phyloP scores from a whole-genome alignment of 1,284 basidiomycete genomes.

The Golubevia sp. region DNA sequence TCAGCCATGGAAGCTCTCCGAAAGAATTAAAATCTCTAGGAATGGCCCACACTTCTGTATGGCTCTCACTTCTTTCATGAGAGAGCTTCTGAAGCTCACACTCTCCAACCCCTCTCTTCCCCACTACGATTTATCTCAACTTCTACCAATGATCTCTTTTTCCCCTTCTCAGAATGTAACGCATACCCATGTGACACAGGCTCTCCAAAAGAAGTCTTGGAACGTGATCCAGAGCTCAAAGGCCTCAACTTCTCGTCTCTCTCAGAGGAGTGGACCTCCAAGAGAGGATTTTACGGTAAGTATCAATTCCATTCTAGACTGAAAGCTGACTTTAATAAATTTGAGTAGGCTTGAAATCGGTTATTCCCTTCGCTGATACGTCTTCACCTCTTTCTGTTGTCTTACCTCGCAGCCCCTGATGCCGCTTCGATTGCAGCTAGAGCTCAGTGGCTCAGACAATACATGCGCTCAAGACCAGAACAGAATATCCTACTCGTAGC shows the following conservation, averaged over 20 bases:
- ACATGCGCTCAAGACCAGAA: constrained; percentile 49
- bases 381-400: too few species aligned
- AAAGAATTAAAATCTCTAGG: too few species aligned
- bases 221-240: constrained; percentile 40
- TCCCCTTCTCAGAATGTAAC: constrained; percentile 45
- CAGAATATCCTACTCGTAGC: constrained; percentile 54
- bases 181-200: constrained; percentile 57
- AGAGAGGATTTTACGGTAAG: constrained; percentile 47
- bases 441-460: constrained; percentile 56
- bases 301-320: too few species aligned
- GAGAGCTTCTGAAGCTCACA: too few species aligned
- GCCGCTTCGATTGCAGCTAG: constrained; percentile 35
- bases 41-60: too few species aligned
- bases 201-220: constrained; percentile 40
- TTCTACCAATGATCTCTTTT: background rate
- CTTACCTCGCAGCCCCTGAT: constrained; percentile 29
- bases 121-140: background rate
- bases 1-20: too few species aligned
- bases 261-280: constrained; percentile 56
- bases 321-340: background rate
- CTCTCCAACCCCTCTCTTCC: background rate
- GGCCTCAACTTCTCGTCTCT: constrained; percentile 50
- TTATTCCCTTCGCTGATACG: too few species aligned
- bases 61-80: too few species aligned
- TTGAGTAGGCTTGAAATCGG: too few species aligned